Base-by-base conservation (phyloP, 805 yeast species). In the Nakazawaea anatomiae region DNA sequence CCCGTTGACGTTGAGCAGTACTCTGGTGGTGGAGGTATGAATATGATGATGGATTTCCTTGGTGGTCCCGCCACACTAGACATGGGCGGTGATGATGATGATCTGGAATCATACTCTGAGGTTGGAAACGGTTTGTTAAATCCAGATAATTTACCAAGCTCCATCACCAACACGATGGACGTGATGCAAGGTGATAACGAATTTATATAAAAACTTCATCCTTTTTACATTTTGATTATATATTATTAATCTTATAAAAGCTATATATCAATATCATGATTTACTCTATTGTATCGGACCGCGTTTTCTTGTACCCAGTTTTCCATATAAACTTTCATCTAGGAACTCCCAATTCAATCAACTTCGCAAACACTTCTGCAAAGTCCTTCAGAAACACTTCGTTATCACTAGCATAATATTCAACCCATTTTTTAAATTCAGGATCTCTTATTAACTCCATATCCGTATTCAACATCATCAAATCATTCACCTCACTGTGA, bases 1-100 rank as follows among this genome's bases (percentile, higher is more conserved):
- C 97, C 97, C 0, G 95, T 85, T 9, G 96, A 90, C 65, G 96
- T 89, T 50, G 97, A 91, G 58, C 89, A 86, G 60, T 87, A 88
- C 61, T 83, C 91, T 11, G 96, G 96, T 40, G 88, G 95, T 55
- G 94, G 95, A 48, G 94, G 94, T 55, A 85, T 85, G 89, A 90
- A 86, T 62, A 87, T 87, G 95, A 87, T 87, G 95, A 70, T 87
- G 66, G 94, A 87, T 65, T 87, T 87, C 70, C 71, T 87, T 18
- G 95, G 94, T 25, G 94, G 94, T 10, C 73, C 73, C 6, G 62
- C 71, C 7, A 68, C 70, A 2, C 46, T 52, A n/a, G 52, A 56
- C 47, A 67, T 63, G 76, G 77, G 8, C 30, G 46, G 36, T 49
- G 60, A 59, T 34, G 60, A 60, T 47, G 81, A 60, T 47, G 81